These are phyloP conservation scores for Phyllostachys edulis DNA, from an alignment of 176 grass and related monocot species.

Conservation along the genomic window DNA sequence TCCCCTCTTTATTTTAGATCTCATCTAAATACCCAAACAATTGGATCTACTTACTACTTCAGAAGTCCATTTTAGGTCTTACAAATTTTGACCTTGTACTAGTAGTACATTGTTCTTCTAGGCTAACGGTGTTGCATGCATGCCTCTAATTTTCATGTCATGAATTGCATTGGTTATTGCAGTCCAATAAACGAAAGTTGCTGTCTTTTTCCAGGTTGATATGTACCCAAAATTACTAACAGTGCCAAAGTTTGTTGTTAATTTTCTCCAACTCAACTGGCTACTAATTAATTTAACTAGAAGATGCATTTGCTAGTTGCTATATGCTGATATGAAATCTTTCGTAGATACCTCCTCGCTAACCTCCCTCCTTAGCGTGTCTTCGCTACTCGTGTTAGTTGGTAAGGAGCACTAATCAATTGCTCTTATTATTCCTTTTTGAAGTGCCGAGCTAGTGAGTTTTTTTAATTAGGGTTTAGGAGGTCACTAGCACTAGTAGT, in stretches of 20 bases:
- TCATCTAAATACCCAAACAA: not conserved
- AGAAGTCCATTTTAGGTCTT: not conserved
- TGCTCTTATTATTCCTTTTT: not conserved
- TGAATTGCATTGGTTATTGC: not conserved
- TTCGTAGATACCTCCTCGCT: not conserved
- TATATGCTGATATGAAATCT: not conserved
- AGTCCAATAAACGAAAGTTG: not conserved
- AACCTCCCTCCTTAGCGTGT: not conserved
- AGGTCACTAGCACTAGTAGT: not conserved
- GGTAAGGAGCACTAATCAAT: constrained; percentile 22
- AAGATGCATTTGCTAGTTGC: not conserved
- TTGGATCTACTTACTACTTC: not conserved
- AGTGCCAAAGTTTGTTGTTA: not conserved
- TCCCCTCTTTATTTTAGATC: not conserved
- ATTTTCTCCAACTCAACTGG: not conserved
- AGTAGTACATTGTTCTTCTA: not conserved
- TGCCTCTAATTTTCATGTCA: not conserved
- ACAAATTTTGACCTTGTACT: not conserved
- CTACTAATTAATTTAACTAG: not conserved
- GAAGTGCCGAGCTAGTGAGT: not conserved
- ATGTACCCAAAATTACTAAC: not conserved
- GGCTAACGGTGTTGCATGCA: not conserved
- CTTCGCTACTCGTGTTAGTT: constrained; percentile 14
- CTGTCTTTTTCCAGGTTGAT: not conserved
- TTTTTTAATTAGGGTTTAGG: not conserved